phyloP scores from a whole-genome alignment of 129 eudicot genomes.

The Gnaphalium uliginosum region DNA sequence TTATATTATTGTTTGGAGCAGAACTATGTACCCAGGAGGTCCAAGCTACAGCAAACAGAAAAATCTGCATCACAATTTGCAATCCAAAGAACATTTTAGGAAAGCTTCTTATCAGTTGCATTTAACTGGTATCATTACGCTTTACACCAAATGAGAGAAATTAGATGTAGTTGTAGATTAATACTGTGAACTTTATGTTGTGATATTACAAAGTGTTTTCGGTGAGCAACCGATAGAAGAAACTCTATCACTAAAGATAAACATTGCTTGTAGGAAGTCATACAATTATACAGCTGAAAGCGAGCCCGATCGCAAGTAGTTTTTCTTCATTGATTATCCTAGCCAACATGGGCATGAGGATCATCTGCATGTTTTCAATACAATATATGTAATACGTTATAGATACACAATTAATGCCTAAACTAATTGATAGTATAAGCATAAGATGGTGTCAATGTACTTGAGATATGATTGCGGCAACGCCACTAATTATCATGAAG shows the following conservation, averaged over 20 bases:
- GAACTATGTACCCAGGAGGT: constrained; percentile 62
- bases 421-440: neutral
- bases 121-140: neutral
- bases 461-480: constrained; percentile 74
- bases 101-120: neutral
- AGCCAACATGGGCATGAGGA: constrained; percentile 73
- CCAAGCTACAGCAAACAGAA: constrained; percentile 78
- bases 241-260: too few species aligned
- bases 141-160: too few species aligned
- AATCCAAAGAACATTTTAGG: constrained; percentile 10
- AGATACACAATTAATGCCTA: neutral
- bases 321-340: constrained; percentile 61
- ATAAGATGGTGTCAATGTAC: constrained; percentile 33
- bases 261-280: neutral
- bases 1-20: neutral
- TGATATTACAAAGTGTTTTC: too few species aligned
- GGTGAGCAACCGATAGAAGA: too few species aligned
- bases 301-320: constrained; percentile 67
- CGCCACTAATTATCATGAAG: constrained; percentile 67
- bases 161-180: too few species aligned
- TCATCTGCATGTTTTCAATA: constrained; percentile 49
- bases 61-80: constrained; percentile 50
- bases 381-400: neutral
- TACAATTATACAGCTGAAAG: constrained; percentile 61
- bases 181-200: too few species aligned